These are phyloP conservation scores for Chenopodium quinoa DNA, from an alignment of 148 eudicot genomes.

Conservation along the genomic window DNA sequence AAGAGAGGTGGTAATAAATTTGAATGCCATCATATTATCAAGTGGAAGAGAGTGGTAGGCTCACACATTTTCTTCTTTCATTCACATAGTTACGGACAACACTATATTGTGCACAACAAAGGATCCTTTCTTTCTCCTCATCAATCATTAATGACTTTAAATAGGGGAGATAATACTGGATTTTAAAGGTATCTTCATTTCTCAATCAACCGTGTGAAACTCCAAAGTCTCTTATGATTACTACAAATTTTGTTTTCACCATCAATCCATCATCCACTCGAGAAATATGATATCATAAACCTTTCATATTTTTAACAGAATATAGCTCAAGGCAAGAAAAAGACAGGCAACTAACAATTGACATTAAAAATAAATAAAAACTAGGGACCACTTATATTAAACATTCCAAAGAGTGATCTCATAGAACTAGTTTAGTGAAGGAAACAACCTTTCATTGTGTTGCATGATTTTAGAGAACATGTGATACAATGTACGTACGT, in stretches of 20 bases:
- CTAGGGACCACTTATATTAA: constrained; percentile 12
- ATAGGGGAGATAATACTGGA: not conserved
- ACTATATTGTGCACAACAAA: not conserved
- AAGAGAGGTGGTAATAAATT: not conserved
- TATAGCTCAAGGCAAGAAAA: constrained; percentile 14
- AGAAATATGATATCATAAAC: not conserved
- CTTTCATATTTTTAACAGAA: constrained; percentile 13
- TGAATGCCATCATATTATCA: not conserved
- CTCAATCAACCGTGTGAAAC: not conserved
- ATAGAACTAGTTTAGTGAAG: not conserved
- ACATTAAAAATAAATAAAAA: not conserved
- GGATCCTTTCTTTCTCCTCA: not conserved
- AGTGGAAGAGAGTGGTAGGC: not conserved
- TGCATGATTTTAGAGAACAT: constrained; percentile 12
- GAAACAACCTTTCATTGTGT: not conserved
- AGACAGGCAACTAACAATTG: constrained; percentile 8
- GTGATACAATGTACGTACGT: not conserved
- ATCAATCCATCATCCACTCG: constrained; percentile 5
- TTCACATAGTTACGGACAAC: not conserved
- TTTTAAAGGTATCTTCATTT: not conserved
- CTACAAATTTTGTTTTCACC: not conserved
- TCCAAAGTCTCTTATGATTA: not conserved
- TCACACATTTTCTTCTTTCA: not conserved
- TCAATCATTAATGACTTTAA: not conserved
- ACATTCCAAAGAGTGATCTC: not conserved